Evolutionary conservation across 805 yeast genomes (phyloP), one percentile per base, ranked within the genome.

Genomic region (Brettanomyces naardenensis): DNA sequence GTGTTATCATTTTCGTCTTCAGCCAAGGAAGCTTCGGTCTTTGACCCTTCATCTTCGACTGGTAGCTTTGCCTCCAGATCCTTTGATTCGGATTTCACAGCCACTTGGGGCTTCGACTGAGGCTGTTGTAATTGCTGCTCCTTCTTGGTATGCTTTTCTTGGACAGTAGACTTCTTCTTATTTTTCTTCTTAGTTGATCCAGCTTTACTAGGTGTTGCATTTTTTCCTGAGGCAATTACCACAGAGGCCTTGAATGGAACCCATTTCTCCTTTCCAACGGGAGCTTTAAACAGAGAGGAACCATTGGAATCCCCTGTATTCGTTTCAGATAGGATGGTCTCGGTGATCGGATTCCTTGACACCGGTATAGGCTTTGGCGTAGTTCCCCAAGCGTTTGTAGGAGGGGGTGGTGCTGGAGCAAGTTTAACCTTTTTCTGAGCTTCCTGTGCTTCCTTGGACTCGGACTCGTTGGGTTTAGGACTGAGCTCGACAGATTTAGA

Each of bases 381-480:
- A 9, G 53, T 49, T 42, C 72, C 73, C 86, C 86, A 79, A n/a
- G 79, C 79, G 47, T 69, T 75, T 29, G 69, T 71, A 36, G 65
- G 60, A 25, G 84, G 85, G 21, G 75, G 66, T 11, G 85, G 84
- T 20, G 85, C 85, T 4, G 85, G 84, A 7, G 79, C 75, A 21
- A 74, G 59, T 54, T 50, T 59, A 42, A 44, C 56, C 43, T 49
- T 50, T 35, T 53, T 54, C 37, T 49, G 39, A 39, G 46, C 34
- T 4, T 31, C 31, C 19, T 39, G 33, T 6, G 44, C 17, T 9
- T 29, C 36, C 26, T 23, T 23, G 11, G 26, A 9, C 11, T 23
- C 26, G n/a, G n/a, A n/a, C n/a, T n/a, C n/a, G n/a, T n/a, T n/a
- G n/a, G n/a, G n/a, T n/a, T n/a, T n/a, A n/a, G n/a, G n/a, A n/a